Base-by-base conservation (phyloP, 805 yeast genomes). In the Wickerhamomyces queroliae region DNA sequence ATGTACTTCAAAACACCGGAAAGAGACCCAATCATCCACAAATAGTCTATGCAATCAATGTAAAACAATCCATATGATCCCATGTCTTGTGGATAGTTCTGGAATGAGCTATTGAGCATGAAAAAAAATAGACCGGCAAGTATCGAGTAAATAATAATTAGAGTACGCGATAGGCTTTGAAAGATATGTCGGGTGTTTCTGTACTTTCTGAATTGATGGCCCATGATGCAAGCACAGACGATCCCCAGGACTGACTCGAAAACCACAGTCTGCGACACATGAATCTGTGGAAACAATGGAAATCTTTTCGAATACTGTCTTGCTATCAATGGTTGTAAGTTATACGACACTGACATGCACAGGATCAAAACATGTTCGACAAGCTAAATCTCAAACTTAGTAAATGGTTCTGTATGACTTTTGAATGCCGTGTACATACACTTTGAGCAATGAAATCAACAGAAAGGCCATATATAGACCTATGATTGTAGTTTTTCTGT, bases 31-130 rank as follows among this genome's bases (percentile, higher is more conserved):
- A 58, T 30, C 0, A 66, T 41, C 76, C 75, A 70, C 3, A 68
- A 10, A 33, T 45, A 62, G 38, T 71, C 72, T 4, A 69, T 43
- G 24, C 66, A 54, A 43, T 75, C 80, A 17, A 73, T 44, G 21
- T 53, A 48, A 37, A 56, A 61, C 1, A 69, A 34, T 0, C 66
- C 67, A 41, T 52, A 49, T 23, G 37, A 45, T 1, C 67, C 67
- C 20, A 56, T 50, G 19, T 45, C 27, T 7, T n/a, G 8, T 12
- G 35, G 37, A 12, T 31, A 26, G 3, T 37, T 22, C 8, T 24
- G 12, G 4, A 29, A 22, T 7, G 36, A 35, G 23, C 30, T 35
- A 17, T 32, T 31, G 15, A 32, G n/a, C 4, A 50, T 17, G 29
- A 40, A 42, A 1, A 37, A 12, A 8, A 28, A 33, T 2, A 33